Evolutionary conservation across 2,329 filamentous ascomycete species (phyloP).

Genomic region (Alternaria solani): DNA sequence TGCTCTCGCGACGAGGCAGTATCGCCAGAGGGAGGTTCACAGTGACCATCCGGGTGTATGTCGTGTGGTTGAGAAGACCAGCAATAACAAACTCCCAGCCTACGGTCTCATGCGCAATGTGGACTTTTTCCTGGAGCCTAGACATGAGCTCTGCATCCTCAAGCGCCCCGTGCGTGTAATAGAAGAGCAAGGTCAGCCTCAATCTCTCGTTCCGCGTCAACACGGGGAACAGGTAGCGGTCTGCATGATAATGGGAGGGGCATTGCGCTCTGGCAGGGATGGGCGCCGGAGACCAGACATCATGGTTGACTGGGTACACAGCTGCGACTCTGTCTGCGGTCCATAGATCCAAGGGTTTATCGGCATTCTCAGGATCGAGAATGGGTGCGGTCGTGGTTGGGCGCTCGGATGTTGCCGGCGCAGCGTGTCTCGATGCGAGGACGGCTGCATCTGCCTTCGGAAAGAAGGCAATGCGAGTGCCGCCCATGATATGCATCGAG

Average conservation of each 20-base stretch:
- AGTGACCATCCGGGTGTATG: slow-evolving; percentile 55
- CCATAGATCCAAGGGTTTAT: slow-evolving; percentile 29
- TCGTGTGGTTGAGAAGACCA: slow-evolving; percentile 55
- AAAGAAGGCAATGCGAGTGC: slow-evolving; percentile 32
- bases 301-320: slow-evolving; percentile 27
- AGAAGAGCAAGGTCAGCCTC: slow-evolving; percentile 54
- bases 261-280: slow-evolving; percentile 27
- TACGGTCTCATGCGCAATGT: slow-evolving; percentile 52
- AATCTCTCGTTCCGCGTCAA: slow-evolving; percentile 50
- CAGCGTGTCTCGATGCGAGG: slow-evolving; percentile 28
- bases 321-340: slow-evolving; percentile 18
- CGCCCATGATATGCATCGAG: slow-evolving; percentile 21
- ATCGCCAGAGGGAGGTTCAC: slow-evolving; percentile 54
- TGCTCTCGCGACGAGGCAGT: slow-evolving; percentile 56
- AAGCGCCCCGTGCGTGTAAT: slow-evolving; percentile 54
- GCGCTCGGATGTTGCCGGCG: slow-evolving; percentile 25
- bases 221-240: slow-evolving; percentile 47
- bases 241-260: slow-evolving; percentile 17
- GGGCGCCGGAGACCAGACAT: slow-evolving; percentile 26
- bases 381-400: slow-evolving; percentile 33
- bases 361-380: slow-evolving; percentile 31
- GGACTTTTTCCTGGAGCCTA: slow-evolving; percentile 54
- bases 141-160: slow-evolving; percentile 53
- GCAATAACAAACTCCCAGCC: slow-evolving; percentile 59
- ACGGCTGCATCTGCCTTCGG: slow-evolving; percentile 39